Base-by-base conservation (phyloP, 768 basidiomycete species). In the Xerocomellus dryophilus region DNA sequence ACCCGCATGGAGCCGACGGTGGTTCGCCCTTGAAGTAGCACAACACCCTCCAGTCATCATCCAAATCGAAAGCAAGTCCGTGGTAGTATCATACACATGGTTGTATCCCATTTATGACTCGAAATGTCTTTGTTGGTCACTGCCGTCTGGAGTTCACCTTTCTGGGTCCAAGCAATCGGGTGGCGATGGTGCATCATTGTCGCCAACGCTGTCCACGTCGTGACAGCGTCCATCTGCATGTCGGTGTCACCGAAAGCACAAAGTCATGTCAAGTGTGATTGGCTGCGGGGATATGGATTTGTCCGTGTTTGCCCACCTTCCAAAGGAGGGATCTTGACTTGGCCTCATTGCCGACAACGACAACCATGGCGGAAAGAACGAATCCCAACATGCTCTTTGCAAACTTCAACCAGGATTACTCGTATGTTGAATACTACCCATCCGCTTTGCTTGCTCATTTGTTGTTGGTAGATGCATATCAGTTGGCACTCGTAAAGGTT, bases 401-500 rank as follows among this genome's bases (percentile, higher is more conserved):
- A 44, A 96, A 94, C 75, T 98, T 98, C 79, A 98, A 98, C 73
- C 96, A 98, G 66, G 95, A 98, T 70, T 95, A 93, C 71, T 93
- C 93, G 85, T 94, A 71, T 51, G 88, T 66, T 17, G 0, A 40
- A 4, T 7, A 34, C 31, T 17, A 29, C 31, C 12, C 9, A 27
- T 15, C 11, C 39, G 18, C 5, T 20, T 25, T 27, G 11, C 35
- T 34, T 36, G 18, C 55, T 61, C 25, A 62, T 53, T 43, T 14
- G 20, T 8, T 23, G 29, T 51, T 23, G n/a, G 25, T 53, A 85
- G 90, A 59, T 98, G 95, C 68, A 84, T 98, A 55, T 93, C 93
- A 4, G 90, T 98, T 17, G 97, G 96, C 0, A 96, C 96, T 34
- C 83, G 90, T 59, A 93, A 89, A 69, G 97, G 97, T 1, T 99